Evolutionary conservation across 2,329 filamentous ascomycete genomes (phyloP), one percentile per base, ranked within the genome.

Genomic region (Colletotrichum melonis): DNA sequence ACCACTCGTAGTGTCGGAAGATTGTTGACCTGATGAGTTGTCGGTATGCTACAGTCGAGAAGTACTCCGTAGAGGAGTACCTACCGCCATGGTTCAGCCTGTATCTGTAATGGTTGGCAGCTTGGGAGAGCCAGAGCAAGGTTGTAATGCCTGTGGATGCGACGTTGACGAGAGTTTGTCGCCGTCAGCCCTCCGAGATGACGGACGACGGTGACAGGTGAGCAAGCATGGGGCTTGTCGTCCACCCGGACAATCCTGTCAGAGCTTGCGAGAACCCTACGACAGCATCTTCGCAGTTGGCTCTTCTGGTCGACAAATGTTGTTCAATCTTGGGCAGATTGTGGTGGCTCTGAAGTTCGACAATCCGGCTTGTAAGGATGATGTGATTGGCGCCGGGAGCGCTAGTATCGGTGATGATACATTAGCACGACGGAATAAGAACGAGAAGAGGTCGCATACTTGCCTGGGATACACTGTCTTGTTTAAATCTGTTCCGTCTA

Each of bases 101-200:
- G 35, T 11, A 62, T 28, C 49, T 19, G 26, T 63, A 49, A 49
- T 38, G 55, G 54, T 38, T 52, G 26, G 24, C 11, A 54, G 11
- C 24, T 26, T 46, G 38, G 28, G 35, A 16, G 5, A 57, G 58
- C 11, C 22, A 35, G 32, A 24, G 46, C 11, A 38, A 52, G 7
- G 69, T 63, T n/a, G 42, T 58, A 49, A 26, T 26, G 58, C 22
- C 38, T 42, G 54, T 58, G 65, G 42, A 35, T 46, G 54, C 52
- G 52, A 69, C 28, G 63, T 71, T n/a, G 56, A 60, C 19, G 57
- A 67, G 56, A 57, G 46, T 67, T 70, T 55, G 32, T 71, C 26
- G 57, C 57, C 69, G 42, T 38, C 49, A 72, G 69, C 63, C 69
- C 67, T 63, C 63, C 57, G 57, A 52, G 19, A 62, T 63, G 63